Evolutionary conservation across 495 filamentous ascomycete genomes (phyloP).

Genomic region (Annulohypoxylon moriforme): DNA sequence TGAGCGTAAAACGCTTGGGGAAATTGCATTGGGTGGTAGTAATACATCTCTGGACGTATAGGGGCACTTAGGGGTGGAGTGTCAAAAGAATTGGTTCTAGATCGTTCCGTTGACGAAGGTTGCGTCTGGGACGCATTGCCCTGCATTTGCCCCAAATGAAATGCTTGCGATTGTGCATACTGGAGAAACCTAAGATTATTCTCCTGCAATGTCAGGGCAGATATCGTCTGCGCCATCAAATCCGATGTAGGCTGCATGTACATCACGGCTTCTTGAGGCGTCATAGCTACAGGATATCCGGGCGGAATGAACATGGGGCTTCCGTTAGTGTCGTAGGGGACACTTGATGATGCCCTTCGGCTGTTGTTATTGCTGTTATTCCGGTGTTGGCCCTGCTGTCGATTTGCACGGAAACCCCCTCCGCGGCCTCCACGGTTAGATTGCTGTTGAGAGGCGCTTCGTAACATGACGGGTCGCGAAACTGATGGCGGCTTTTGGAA

Average conservation of each 20-base stretch:
- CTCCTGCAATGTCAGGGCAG: conserved; percentile 53
- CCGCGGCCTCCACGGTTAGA: conserved; percentile 64
- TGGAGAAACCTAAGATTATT: conserved; percentile 60
- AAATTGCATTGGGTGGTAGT: conserved; percentile 50
- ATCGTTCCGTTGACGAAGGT: conserved; percentile 55
- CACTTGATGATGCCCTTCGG: conserved; percentile 45
- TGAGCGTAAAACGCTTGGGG: conserved; percentile 48
- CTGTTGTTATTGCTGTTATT: conserved; percentile 53
- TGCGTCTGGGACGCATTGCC: conserved; percentile 56
- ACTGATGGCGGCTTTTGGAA: conserved; percentile 75
- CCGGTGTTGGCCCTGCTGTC: conserved; percentile 65
- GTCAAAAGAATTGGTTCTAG: conserved; percentile 65
- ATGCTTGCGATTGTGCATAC: conserved; percentile 60
- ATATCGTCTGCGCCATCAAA: conserved; percentile 53
- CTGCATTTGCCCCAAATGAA: conserved; percentile 57
- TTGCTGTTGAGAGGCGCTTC: conserved; percentile 64
- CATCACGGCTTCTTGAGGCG: conserved; percentile 55
- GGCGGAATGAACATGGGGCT: conserved; percentile 46
- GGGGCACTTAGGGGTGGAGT: conserved; percentile 63
- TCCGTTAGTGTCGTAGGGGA: conserved; percentile 39
- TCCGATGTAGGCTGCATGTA: conserved; percentile 60
- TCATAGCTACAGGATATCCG: conserved; percentile 45
- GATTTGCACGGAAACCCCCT: conserved; percentile 66
- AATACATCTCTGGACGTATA: conserved; percentile 58
- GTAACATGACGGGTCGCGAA: conserved; percentile 59